Percentiles rank a stretch among this genome's conserved stretches.
phyloP scores from a whole-genome alignment of 345 rosid genomes.

The Gossypioides kirkii region DNA sequence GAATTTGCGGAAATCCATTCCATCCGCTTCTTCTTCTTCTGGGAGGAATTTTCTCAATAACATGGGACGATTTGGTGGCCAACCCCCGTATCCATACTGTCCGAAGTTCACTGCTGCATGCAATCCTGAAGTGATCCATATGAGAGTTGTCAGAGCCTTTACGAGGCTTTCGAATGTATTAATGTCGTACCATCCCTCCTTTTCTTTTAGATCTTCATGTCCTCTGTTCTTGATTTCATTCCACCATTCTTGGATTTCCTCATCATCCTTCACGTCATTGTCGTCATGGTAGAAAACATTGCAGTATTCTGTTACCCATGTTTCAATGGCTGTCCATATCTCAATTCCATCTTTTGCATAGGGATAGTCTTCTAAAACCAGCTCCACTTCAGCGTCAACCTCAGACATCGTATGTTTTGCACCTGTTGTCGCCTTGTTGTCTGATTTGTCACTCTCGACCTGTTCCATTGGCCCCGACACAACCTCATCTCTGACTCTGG shows the following conservation, averaged over 20 bases:
- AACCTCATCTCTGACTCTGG: not conserved
- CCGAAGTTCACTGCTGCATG: constrained; percentile 58
- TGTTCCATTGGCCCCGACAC: no score
- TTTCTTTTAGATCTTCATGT: constrained; percentile 36
- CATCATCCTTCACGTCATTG: constrained; percentile 27
- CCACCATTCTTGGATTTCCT: constrained; percentile 61
- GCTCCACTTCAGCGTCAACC: not conserved
- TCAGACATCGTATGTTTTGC: not conserved
- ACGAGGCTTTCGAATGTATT: constrained; percentile 25
- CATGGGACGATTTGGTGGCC: constrained; percentile 54
- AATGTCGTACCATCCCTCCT: constrained; percentile 43
- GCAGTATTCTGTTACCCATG: constrained; percentile 50
- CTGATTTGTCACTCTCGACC: not conserved
- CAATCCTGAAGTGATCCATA: constrained; percentile 30
- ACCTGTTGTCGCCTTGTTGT: not conserved
- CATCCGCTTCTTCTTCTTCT: constrained; percentile 31
- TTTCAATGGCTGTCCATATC: constrained; percentile 48
- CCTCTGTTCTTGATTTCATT: constrained; percentile 39
- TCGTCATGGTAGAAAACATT: constrained; percentile 36
- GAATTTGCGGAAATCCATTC: no score
- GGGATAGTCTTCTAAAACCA: constrained; percentile 34
- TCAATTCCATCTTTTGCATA: constrained; percentile 56
- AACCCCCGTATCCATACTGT: constrained; percentile 44
- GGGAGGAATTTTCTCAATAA: constrained; percentile 41
- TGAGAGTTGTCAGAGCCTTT: constrained; percentile 33